These are phyloP conservation scores for Nakazawaea wickerhamii DNA, from an alignment of 805 yeast species.

Conservation along the genomic window DNA sequence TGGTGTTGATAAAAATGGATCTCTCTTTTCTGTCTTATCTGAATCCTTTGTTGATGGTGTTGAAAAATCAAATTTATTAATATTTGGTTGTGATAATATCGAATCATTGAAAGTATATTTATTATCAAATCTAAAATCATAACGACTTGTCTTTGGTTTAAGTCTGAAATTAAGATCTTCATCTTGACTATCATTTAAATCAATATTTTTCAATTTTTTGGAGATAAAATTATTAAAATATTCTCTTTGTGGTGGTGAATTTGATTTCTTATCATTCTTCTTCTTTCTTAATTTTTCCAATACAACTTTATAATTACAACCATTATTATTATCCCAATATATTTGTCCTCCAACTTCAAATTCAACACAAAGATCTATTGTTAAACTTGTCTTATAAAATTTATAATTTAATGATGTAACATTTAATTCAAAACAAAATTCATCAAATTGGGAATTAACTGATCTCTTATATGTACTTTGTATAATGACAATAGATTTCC, in stretches of 20 bases:
- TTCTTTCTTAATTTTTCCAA: constrained; percentile 20
- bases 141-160: constrained; percentile 10
- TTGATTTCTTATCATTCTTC: not conserved
- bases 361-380: constrained; percentile 34
- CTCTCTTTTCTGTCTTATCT: too few species aligned
- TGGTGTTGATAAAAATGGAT: not conserved
- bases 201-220: constrained; percentile 9
- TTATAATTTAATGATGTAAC: constrained; percentile 29
- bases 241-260: constrained; percentile 2
- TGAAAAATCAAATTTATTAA: not conserved
- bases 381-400: constrained; percentile 20
- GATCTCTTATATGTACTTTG: constrained; percentile 21
- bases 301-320: constrained; percentile 31
- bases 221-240: constrained; percentile 7
- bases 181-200: constrained; percentile 6
- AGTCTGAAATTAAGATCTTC: constrained; percentile 10
- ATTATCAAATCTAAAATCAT: constrained; percentile 15
- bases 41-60: not conserved
- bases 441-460: constrained; percentile 28
- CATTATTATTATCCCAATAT: constrained; percentile 37
- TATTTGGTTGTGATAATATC: constrained; percentile 12
- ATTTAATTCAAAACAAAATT: constrained; percentile 46
- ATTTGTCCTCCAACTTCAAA: constrained; percentile 27
- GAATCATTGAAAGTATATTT: constrained; percentile 13
- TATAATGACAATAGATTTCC: constrained; percentile 44